Base-by-base conservation (phyloP, 352 stramenopile species). In the Halophytophthora polymorphica region DNA sequence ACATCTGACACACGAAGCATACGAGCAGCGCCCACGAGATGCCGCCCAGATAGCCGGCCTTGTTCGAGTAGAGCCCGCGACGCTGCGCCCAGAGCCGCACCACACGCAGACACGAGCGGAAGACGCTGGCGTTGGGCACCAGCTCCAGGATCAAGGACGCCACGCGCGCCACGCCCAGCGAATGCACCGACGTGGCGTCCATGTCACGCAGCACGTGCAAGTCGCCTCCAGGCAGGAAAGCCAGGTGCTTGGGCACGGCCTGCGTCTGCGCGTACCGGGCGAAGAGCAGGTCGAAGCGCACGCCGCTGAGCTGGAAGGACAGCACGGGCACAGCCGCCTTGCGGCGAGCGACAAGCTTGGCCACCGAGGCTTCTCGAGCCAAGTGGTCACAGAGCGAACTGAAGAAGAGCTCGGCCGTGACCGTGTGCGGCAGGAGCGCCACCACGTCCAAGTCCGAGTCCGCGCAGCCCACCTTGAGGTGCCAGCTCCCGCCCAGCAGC, bases 21-120 rank as follows among this genome's bases (percentile, higher is more conserved):
- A 92, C 85, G 5, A 95, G 63, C 25, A 95, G 66, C n/a, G 78
- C 86, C 83, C 83, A 95, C 33, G 81, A 92, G 25, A 93, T 81
- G 37, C 85, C 85, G 6, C 85, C 83, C 1, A 95, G 64, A 31
- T 83, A 95, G 3, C 85, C 85, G 2, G 77, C 68, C 50, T 91
- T 92, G 70, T 89, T 91, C 50, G 85, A 93, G 62, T 93, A 93
- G 12, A 95, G 35, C 4, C 85, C 85, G 13, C 85, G 78, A 17
- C 73, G 73, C 56, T 69, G 70, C 5, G 85, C 85, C 85, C 85
- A 95, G 0, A 86, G 60, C 0, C 85, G 85, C 28, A 95, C 64
- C 49, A 90, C 75, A 12, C 83, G 81, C 18, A 95, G 58, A 45
- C 68, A 86, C 7, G 78, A 75, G 1, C 83, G 68, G 53, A 93